Evolutionary conservation across 345 rosid species (phyloP).

Genomic region (Linum lewisii): DNA sequence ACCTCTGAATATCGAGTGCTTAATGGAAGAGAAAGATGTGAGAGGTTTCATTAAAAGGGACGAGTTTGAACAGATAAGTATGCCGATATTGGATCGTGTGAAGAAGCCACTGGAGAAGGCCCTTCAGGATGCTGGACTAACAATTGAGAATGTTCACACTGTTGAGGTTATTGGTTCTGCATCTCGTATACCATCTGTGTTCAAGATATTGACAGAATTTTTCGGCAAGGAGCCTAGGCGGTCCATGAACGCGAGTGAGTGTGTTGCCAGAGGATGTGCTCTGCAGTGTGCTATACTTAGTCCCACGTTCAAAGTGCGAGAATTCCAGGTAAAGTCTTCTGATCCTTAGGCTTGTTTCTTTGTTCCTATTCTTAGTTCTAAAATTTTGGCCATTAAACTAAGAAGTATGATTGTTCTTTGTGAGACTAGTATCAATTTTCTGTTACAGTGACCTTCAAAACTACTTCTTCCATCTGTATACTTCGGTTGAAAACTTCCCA

Average conservation of each 20-base stretch:
- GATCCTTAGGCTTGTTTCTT: background rate
- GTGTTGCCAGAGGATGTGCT: conserved; percentile 87
- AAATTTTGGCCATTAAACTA: background rate
- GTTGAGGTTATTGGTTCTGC: conserved; percentile 93
- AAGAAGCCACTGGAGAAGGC: conserved; percentile 86
- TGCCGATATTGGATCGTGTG: conserved; percentile 74
- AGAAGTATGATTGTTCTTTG: background rate
- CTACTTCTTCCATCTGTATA: background rate
- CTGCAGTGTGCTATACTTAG: conserved; percentile 95
- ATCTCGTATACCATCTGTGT: conserved; percentile 76
- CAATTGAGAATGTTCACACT: conserved; percentile 63
- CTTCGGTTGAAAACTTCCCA: background rate
- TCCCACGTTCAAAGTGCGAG: conserved; percentile 93
- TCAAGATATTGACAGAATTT: conserved; percentile 74
- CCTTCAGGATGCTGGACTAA: conserved; percentile 68
- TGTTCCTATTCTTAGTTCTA: background rate
- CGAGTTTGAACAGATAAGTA: conserved; percentile 72
- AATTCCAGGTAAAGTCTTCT: conserved; percentile 59
- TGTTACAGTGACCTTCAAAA: background rate
- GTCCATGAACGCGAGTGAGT: conserved; percentile 97
- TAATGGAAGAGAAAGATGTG: conserved; percentile 97
- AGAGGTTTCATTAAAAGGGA: conserved; percentile 83
- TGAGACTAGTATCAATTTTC: background rate
- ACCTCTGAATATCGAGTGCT: conserved; percentile 81
- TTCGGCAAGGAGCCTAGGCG: conserved; percentile 98